These are phyloP conservation scores for Dryas octopetala DNA, from an alignment of 306 rosid species.

Conservation along the genomic window DNA sequence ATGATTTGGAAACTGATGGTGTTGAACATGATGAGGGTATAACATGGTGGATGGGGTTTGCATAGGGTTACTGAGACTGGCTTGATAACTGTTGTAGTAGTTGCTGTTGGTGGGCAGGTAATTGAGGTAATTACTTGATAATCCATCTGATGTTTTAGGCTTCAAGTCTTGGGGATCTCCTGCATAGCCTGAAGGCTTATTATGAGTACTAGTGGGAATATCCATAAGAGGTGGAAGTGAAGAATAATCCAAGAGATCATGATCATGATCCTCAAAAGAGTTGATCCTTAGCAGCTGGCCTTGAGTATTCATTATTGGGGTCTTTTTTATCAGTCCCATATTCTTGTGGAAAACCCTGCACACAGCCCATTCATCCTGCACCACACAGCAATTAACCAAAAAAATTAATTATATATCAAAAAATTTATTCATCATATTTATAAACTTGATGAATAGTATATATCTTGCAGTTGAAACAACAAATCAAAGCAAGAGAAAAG, in stretches of 20 bases:
- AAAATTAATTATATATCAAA: no score
- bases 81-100: slow-evolving; percentile 18
- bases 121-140: slow-evolving; percentile 1
- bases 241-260: slow-evolving; percentile 41
- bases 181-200: not conserved
- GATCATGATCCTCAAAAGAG: slow-evolving; percentile 48
- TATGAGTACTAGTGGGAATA: slow-evolving; percentile 14
- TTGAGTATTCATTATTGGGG: slow-evolving; percentile 6
- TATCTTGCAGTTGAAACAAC: not conserved
- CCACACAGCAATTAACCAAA: not conserved
- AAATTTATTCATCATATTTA: no score
- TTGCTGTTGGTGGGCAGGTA: slow-evolving; percentile 17
- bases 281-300: slow-evolving; percentile 37
- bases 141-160: slow-evolving; percentile 14
- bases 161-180: slow-evolving; percentile 22
- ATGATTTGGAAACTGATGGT: slow-evolving; percentile 29
- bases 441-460: not conserved
- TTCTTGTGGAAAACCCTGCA: slow-evolving; percentile 78
- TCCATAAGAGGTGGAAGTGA: slow-evolving; percentile 85
- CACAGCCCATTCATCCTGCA: slow-evolving; percentile 95
- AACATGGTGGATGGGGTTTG: slow-evolving; percentile 4
- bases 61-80: slow-evolving; percentile 25
- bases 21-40: slow-evolving; percentile 12
- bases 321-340: slow-evolving; percentile 37
- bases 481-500: not conserved